phyloP scores from a whole-genome alignment of 1,139 yeast genomes.

The Yamadazyma triangularis region DNA sequence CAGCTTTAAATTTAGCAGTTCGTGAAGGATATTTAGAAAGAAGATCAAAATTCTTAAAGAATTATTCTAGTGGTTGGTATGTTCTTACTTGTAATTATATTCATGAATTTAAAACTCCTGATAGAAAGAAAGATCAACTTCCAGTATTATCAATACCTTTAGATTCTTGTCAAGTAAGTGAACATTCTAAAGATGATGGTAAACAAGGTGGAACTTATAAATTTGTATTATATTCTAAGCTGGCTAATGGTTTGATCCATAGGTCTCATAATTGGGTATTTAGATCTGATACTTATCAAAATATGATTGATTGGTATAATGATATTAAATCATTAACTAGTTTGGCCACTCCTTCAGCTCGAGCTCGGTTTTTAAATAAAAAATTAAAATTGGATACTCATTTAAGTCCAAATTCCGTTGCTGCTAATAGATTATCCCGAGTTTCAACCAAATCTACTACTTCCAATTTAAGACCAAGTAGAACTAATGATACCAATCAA shows the following conservation, averaged over 20 bases:
- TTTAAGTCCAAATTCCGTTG: conserved; percentile 12
- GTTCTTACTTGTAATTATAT: conserved; percentile 83
- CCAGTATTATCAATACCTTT: conserved; percentile 86
- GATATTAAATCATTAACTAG: conserved; percentile 66
- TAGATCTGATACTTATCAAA: conserved; percentile 72
- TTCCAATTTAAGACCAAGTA: conserved; percentile 17
- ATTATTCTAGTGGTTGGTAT: conserved; percentile 87
- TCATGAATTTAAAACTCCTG: conserved; percentile 85
- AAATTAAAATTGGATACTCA: conserved; percentile 14
- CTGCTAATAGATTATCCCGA: conserved; percentile 18
- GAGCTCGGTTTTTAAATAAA: conserved; percentile 28
- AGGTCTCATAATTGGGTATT: conserved; percentile 92
- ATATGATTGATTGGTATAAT: conserved; percentile 81
- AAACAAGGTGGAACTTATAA: conserved; percentile 59
- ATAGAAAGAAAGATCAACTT: conserved; percentile 75
- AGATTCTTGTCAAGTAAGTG: conserved; percentile 76
- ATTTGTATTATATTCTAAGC: conserved; percentile 73
- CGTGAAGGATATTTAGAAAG: conserved; percentile 83
- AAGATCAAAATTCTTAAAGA: conserved; percentile 83
- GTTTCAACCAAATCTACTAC: conserved; percentile 25
- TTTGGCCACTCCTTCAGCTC: conserved; percentile 51
- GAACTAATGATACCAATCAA: conserved; percentile 18
- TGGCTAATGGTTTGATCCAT: conserved; percentile 59
- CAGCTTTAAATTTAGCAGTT: conserved; percentile 66
- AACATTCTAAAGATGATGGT: conserved; percentile 73